Evolutionary conservation across 75 land plant genomes (phyloP), one percentile per base, ranked within the genome.

Genomic region (Chamaecyparis obtusa): DNA sequence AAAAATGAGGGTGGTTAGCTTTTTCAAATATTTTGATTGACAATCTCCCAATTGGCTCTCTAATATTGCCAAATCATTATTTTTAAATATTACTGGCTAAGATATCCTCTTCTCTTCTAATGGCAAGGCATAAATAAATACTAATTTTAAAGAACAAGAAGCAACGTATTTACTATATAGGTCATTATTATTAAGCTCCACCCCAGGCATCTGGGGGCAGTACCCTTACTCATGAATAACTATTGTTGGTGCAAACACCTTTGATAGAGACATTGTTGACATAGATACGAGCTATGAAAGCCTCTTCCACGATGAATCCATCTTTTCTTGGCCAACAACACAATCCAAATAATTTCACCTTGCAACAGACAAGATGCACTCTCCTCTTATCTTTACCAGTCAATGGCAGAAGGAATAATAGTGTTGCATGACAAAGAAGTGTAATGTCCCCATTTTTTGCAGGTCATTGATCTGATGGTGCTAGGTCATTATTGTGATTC

Each of bases 141-240:
- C 2, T 14, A 51, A 51, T 51, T 51, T 51, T 14, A 15, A 51
- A 51, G 11, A 51, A 51, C 55, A 51, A 51, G 16, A 51, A 51
- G 16, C 51, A 51, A 51, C 55, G 2, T 51, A 51, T 51, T 51
- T 51, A 51, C 13, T 2, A 86, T 90, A 48, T 74, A 87, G 46
- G 91, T 89, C 67, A 87, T 92, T n/a, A 49, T 86, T 90, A n/a
- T 90, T 92, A 33, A 36, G 86, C 17, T 85, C 86, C 77, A 88
- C 93, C 1, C 91, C 90, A 1, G 93, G 93, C 82, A 92, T 90
- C 86, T 4, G 10, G 17, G 93, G 93, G 2, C 86, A 89, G 1
- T 35, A 56, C 21, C 21, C 75, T 88, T 54, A 86, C 9, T 90
- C 89, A 2, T 92, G 93, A 91, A 90, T 37, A 60, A 46, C 86